Conservation (phyloP, 768 basidiomycete species). For the Neoboletus subvelutipes region DNA sequence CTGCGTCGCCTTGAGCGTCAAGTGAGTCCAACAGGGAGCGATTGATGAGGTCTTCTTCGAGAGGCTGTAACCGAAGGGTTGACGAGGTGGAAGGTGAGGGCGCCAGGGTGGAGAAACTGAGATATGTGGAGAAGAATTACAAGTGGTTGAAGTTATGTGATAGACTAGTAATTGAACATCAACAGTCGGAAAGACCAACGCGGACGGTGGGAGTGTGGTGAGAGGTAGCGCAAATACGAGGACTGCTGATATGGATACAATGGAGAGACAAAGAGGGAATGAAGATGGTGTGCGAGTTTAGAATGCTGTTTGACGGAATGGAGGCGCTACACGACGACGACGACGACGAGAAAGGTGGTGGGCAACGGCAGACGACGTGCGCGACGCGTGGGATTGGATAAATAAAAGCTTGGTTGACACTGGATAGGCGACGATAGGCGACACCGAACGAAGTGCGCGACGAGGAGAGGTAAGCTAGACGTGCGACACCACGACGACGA, state of each 20-base stretch:
- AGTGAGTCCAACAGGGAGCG: slow-evolving; percentile 80
- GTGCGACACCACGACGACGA: slow-evolving; percentile 39
- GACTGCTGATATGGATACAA: slow-evolving; percentile 46
- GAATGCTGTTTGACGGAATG: slow-evolving; percentile 30
- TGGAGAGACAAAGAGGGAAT: slow-evolving; percentile 30
- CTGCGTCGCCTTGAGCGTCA: slow-evolving; percentile 81
- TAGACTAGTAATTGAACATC: slow-evolving; percentile 39
- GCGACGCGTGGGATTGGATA: slow-evolving; percentile 47
- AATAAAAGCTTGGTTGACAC: slow-evolving; percentile 30
- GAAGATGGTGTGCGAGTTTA: slow-evolving; percentile 25
- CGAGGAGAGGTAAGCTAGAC: slow-evolving; percentile 22
- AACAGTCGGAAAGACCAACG: slow-evolving; percentile 39
- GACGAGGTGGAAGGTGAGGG: slow-evolving; percentile 39
- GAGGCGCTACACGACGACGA: slow-evolving; percentile 30
- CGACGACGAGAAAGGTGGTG: slow-evolving; percentile 17
- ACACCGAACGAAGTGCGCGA: slow-evolving; percentile 24
- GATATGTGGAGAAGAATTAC: slow-evolving; percentile 28
- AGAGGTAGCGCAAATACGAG: slow-evolving; percentile 35
- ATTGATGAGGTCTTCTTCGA: slow-evolving; percentile 78
- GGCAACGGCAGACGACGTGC: slow-evolving; percentile 39
- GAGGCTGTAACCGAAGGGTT: slow-evolving; percentile 36
- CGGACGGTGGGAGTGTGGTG: slow-evolving; percentile 29
- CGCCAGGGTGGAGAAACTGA: slow-evolving; percentile 49
- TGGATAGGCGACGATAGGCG: slow-evolving; percentile 23
- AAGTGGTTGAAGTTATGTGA: slow-evolving; percentile 28